These are phyloP conservation scores for Lodderomyces orthopsilosis DNA, from an alignment of 1,139 yeast species.

Conservation along the genomic window DNA sequence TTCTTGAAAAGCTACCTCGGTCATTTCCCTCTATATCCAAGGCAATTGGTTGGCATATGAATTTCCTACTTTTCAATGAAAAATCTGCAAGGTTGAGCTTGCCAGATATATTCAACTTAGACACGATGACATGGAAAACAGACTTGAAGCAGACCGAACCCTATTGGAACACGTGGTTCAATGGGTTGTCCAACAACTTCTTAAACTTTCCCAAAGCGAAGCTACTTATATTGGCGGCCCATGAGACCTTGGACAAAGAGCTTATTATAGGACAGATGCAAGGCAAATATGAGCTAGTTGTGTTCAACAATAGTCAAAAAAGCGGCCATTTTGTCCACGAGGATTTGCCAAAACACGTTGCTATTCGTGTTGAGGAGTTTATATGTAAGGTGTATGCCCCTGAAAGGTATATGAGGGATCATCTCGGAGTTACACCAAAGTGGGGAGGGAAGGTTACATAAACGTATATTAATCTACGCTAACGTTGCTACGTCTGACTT, in stretches of 20 bases:
- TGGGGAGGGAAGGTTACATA: conserved; percentile 50
- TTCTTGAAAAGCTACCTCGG: conserved; percentile 61
- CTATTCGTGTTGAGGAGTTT: conserved; percentile 52
- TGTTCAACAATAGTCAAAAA: conserved; percentile 55
- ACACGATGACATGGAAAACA: conserved; percentile 54
- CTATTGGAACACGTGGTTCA: conserved; percentile 85
- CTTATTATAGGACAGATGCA: conserved; percentile 97
- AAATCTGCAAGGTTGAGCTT: conserved; percentile 74
- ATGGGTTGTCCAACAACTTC: conserved; percentile 64
- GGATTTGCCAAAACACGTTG: conserved; percentile 72
- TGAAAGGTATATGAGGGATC: conserved; percentile 35
- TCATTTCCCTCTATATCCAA: conserved; percentile 48
- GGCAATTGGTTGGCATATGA: conserved; percentile 85
- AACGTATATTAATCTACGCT: conserved; percentile 28
- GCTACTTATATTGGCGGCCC: conserved; percentile 80
- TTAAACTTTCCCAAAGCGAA: conserved; percentile 53
- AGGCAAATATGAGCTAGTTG: conserved; percentile 85
- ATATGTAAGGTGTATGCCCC: conserved; percentile 44
- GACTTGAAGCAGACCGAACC: conserved; percentile 58
- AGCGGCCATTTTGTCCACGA: conserved; percentile 94
- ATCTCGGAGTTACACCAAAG: conserved; percentile 42
- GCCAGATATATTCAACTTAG: conserved; percentile 53
- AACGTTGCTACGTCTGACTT: conserved; percentile 21
- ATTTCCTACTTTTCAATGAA: conserved; percentile 50
- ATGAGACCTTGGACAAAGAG: conserved; percentile 80